These are phyloP conservation scores for Talaromyces marneffei DNA, from an alignment of 2,329 filamentous ascomycete species.

Conservation along the genomic window DNA sequence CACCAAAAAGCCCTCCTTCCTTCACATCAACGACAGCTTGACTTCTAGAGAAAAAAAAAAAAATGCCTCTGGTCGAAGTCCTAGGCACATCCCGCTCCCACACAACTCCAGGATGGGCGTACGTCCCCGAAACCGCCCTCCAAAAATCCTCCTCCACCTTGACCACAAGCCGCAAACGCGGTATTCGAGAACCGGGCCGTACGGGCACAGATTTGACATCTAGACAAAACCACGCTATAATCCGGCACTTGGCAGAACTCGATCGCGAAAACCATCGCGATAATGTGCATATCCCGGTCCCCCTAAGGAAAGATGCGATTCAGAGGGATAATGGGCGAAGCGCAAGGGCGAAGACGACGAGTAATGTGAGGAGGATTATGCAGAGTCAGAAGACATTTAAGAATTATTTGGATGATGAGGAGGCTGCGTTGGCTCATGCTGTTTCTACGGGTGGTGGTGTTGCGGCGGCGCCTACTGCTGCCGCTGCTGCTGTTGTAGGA, in stretches of 20 bases:
- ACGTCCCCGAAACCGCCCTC: conserved; percentile 69
- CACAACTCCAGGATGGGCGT: conserved; percentile 81
- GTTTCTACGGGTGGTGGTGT: not conserved
- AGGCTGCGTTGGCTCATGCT: conserved; percentile 30
- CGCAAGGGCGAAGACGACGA: conserved; percentile 38
- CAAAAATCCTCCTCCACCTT: conserved; percentile 51
- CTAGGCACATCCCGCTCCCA: conserved; percentile 65
- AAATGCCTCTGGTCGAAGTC: conserved; percentile 71
- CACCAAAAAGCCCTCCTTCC: too few species aligned
- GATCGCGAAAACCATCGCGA: conserved; percentile 74
- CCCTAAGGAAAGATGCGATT: conserved; percentile 43
- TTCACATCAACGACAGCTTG: not conserved
- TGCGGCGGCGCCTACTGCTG: not conserved
- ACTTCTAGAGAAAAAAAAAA: not conserved
- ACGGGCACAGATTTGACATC: conserved; percentile 62
- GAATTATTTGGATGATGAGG: conserved; percentile 48
- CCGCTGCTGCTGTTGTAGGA: not conserved
- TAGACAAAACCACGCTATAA: conserved; percentile 74
- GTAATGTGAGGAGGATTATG: conserved; percentile 44
- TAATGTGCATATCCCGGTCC: conserved; percentile 60
- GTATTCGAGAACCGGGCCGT: conserved; percentile 53
- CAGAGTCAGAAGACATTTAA: conserved; percentile 46
- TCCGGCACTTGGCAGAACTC: conserved; percentile 74
- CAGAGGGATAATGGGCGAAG: conserved; percentile 30
- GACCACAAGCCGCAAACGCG: conserved; percentile 61